These are phyloP conservation scores for Plasmodium blacklocki DNA, from an alignment of 169 alveolate genomes.

Conservation along the genomic window DNA sequence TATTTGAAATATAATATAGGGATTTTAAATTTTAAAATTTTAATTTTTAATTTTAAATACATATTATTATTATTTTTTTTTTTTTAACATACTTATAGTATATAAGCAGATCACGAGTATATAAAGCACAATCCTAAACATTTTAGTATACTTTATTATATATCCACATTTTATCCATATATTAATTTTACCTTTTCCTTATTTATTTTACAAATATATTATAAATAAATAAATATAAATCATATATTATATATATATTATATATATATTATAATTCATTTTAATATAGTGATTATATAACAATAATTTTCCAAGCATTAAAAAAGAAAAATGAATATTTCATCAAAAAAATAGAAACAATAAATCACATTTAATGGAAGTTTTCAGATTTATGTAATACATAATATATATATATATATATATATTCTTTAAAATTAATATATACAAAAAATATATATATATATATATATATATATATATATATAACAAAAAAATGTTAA, in stretches of 20 bases:
- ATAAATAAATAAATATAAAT: not conserved
- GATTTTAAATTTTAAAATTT: no score
- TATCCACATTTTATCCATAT: conserved; percentile 2
- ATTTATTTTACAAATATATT: not conserved
- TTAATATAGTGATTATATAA: no score
- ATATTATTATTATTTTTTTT: not conserved
- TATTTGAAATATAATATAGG: not conserved
- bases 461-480: no score
- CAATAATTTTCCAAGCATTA: no score
- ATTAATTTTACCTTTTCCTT: not conserved
- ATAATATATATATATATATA: no score
- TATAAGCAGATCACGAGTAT: conserved; percentile 8
- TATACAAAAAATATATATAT: no score
- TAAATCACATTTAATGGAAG: no score
- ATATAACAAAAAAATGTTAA: no score
- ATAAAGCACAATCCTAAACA: conserved; percentile 17
- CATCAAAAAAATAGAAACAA: no score
- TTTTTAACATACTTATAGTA: conserved; percentile 15
- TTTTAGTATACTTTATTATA: conserved; percentile 4
- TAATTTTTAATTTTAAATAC: not conserved
- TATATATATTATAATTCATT: not conserved
- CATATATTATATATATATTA: not conserved
- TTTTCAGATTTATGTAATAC: no score
- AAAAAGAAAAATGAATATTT: no score
- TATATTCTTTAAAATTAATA: no score